These are phyloP conservation scores for Pichia kudriavzevii DNA, from an alignment of 1,139 yeast species.

Conservation along the genomic window DNA sequence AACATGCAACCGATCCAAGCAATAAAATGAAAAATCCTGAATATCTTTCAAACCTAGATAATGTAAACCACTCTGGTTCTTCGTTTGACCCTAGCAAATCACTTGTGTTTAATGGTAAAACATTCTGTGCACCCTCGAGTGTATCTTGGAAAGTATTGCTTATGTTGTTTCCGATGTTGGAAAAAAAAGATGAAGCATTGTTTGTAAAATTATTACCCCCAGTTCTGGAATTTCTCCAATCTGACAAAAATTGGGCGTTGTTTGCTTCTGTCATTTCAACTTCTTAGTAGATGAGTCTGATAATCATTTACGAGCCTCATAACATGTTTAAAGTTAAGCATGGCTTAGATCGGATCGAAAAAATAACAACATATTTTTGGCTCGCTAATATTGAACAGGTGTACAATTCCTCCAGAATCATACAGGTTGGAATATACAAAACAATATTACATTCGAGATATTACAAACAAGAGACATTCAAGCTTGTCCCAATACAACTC, in stretches of 20 bases:
- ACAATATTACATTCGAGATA: too few relatives aligned
- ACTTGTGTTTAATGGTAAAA: slow-evolving; percentile 46
- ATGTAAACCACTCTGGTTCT: slow-evolving; percentile 54
- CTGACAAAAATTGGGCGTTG: slow-evolving; percentile 21
- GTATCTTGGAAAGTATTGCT: slow-evolving; percentile 22
- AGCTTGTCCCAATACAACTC: too few relatives aligned
- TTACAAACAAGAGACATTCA: too few relatives aligned
- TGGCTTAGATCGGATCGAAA: too few relatives aligned
- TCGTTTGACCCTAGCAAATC: slow-evolving; percentile 35
- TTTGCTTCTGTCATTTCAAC: slow-evolving; percentile 11
- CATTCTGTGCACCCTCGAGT: slow-evolving; percentile 38
- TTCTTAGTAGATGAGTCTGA: too few relatives aligned
- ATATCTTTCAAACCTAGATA: slow-evolving; percentile 74
- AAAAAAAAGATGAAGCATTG: slow-evolving; percentile 22
- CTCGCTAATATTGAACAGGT: too few relatives aligned
- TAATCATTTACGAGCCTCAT: too few relatives aligned
- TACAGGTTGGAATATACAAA: too few relatives aligned
- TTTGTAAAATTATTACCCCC: slow-evolving; percentile 12
- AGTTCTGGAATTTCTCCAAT: slow-evolving; percentile 22
- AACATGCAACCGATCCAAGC: slow-evolving; percentile 69
- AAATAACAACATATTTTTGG: too few relatives aligned
- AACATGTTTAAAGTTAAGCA: too few relatives aligned
- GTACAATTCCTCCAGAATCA: too few relatives aligned
- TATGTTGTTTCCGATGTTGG: slow-evolving; percentile 18
- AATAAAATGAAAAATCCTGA: slow-evolving; percentile 73